phyloP scores from a whole-genome alignment of 108 stramenopile genomes.

The Phaeodactylum tricornutum region DNA sequence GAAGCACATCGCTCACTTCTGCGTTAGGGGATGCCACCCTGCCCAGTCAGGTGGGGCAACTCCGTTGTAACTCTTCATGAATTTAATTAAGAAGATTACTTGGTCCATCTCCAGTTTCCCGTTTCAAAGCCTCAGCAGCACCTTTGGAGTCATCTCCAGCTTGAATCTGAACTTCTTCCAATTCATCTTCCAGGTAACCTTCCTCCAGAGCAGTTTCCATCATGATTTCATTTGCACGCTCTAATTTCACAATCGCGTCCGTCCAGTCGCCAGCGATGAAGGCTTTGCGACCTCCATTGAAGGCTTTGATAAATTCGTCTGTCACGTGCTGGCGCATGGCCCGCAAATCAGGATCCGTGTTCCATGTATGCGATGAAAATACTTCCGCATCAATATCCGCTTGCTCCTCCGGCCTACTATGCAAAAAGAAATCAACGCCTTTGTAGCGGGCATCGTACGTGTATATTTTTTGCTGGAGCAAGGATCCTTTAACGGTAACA shows the following conservation, averaged over 20 bases:
- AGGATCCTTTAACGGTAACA: conserved; percentile 89
- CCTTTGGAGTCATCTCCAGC: conserved; percentile 32
- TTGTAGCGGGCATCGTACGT: conserved; percentile 81
- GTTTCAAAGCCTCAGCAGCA: conserved; percentile 25
- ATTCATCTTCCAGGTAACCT: conserved; percentile 43
- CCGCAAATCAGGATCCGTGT: conserved; percentile 66
- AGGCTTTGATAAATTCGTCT: conserved; percentile 58
- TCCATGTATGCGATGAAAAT: conserved; percentile 65
- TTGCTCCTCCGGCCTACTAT: conserved; percentile 48
- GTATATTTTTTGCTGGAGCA: conserved; percentile 71
- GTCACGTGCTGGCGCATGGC: conserved; percentile 74
- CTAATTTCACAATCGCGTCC: conserved; percentile 38
- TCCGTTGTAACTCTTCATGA: conserved; percentile 41
- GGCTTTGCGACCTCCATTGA: conserved; percentile 47
- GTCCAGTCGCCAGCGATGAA: conserved; percentile 74
- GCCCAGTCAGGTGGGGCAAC: conserved; percentile 52
- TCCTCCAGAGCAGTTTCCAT: conserved; percentile 43
- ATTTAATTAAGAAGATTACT: conserved; percentile 56
- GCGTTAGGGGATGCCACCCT: conserved; percentile 65
- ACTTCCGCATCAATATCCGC: conserved; percentile 59
- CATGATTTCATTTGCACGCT: conserved; percentile 71
- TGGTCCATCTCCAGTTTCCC: conserved; percentile 75
- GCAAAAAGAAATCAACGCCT: conserved; percentile 73
- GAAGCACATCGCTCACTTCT: no score
- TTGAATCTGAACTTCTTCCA: conserved; percentile 23